Percentiles rank a stretch among this genome's conserved stretches.
phyloP scores from a whole-genome alignment of 1,284 basidiomycete species.

The Marasmius tenuissimus region DNA sequence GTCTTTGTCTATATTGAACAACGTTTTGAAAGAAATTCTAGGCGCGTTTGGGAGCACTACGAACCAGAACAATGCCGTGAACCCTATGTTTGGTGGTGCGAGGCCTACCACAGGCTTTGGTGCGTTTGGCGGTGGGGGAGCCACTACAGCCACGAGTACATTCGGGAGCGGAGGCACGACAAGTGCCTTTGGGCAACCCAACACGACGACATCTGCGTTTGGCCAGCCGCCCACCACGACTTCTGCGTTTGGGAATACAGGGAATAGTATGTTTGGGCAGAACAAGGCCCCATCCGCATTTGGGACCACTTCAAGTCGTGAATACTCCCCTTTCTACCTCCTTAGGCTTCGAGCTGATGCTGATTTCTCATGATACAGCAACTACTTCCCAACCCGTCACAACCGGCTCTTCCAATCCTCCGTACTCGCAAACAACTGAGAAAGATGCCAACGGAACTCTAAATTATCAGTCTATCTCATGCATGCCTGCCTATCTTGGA shows the following conservation, averaged over 20 bases:
- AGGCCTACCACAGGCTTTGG: slow-evolving; percentile 73
- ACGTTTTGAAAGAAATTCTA: slow-evolving; percentile 24
- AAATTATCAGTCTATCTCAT: slow-evolving; percentile 47
- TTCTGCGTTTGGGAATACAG: slow-evolving; percentile 10
- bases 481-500: slow-evolving; percentile 46
- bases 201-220: slow-evolving; percentile 37
- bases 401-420: slow-evolving; percentile 38
- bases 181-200: slow-evolving; percentile 36
- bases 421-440: slow-evolving; percentile 36
- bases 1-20: slow-evolving; percentile 14
- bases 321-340: not conserved
- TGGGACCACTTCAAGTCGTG: slow-evolving; percentile 15
- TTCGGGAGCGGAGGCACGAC: slow-evolving; percentile 41
- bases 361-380: not conserved
- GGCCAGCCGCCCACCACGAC: slow-evolving; percentile 27
- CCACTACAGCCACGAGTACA: slow-evolving; percentile 43
- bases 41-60: slow-evolving; percentile 61
- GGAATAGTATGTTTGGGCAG: slow-evolving; percentile 12
- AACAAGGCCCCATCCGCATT: slow-evolving; percentile 12
- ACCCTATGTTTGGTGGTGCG: slow-evolving; percentile 56
- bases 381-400: slow-evolving; percentile 32
- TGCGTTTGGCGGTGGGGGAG: slow-evolving; percentile 53
- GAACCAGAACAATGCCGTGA: slow-evolving; percentile 31
- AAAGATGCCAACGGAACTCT: slow-evolving; percentile 36
- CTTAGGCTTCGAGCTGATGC: not conserved